A percentile compares a stretch with the other conserved stretches of the same genome.
These are phyloP conservation scores for Wickerhamiella hasegawae DNA, from an alignment of 805 yeast species.

Conservation along the genomic window DNA sequence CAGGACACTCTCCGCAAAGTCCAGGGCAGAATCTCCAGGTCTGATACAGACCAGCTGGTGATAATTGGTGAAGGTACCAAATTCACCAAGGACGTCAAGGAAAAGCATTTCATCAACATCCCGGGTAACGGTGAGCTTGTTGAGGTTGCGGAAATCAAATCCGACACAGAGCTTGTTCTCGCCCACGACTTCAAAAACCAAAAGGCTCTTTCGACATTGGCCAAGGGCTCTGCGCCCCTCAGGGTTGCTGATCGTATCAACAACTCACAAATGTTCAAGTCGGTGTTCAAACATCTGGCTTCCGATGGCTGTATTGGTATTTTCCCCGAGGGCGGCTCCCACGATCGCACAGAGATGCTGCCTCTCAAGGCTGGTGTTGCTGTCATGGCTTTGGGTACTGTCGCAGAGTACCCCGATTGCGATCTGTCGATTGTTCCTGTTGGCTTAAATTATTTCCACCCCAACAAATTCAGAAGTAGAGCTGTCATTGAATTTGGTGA, in stretches of 20 bases:
- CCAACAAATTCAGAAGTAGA: constrained; percentile 86
- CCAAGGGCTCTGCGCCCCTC: constrained; percentile 37
- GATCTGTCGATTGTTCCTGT: constrained; percentile 85
- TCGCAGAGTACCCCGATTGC: constrained; percentile 58
- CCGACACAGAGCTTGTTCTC: constrained; percentile 55
- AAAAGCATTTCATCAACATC: constrained; percentile 22
- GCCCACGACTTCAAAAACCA: constrained; percentile 47
- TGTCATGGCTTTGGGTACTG: constrained; percentile 92
- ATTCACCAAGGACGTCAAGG: constrained; percentile 45
- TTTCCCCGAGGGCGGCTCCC: constrained; percentile 98
- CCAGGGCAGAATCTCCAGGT: constrained; percentile 51
- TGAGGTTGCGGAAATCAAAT: constrained; percentile 48
- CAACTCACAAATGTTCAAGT: constrained; percentile 67
- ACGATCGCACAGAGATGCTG: constrained; percentile 77
- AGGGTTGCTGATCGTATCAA: constrained; percentile 72
- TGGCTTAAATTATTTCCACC: constrained; percentile 94
- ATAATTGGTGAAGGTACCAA: constrained; percentile 52
- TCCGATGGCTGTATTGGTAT: constrained; percentile 77
- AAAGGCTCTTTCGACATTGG: constrained; percentile 19
- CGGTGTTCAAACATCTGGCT: constrained; percentile 71
- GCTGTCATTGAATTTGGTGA: constrained; percentile 91
- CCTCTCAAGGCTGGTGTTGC: constrained; percentile 97
- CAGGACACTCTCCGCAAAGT: constrained; percentile 66
- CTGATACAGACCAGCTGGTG: constrained; percentile 33
- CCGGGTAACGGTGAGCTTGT: constrained; percentile 67